phyloP scores from a whole-genome alignment of 2,329 filamentous ascomycete species.

The Pseudocercospora fijiensis region DNA sequence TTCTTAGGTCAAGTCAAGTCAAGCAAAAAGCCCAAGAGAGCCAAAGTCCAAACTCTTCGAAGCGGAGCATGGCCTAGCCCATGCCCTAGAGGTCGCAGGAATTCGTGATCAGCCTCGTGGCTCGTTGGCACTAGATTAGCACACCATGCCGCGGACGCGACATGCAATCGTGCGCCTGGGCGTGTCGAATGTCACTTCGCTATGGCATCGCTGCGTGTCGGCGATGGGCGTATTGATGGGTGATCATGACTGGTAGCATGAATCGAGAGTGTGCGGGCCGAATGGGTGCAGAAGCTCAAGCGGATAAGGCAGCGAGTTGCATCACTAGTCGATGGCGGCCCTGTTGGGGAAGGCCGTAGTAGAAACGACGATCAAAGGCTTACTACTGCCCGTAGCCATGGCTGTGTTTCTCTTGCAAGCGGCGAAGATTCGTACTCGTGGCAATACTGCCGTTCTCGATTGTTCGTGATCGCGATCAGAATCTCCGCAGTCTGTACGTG shows the following conservation, averaged over 20 bases:
- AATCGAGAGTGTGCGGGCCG: neutral
- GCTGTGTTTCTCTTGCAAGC: neutral
- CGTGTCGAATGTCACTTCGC: neutral
- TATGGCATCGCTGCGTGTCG: neutral
- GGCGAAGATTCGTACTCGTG: neutral
- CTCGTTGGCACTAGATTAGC: neutral
- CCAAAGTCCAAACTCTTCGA: neutral
- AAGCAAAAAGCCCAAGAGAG: neutral
- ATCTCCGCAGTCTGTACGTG: neutral
- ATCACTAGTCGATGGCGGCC: neutral
- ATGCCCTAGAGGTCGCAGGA: neutral
- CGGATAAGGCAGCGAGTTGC: neutral
- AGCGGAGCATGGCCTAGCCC: neutral
- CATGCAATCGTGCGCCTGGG: neutral
- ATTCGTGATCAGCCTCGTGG: neutral
- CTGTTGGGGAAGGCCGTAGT: no score
- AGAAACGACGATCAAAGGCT: neutral
- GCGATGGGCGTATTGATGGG: neutral
- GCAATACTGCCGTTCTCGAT: neutral
- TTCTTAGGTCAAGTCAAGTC: neutral
- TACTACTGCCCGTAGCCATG: neutral
- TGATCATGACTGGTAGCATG: neutral
- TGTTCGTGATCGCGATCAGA: neutral
- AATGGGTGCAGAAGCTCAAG: neutral
- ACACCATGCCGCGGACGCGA: neutral